These are phyloP conservation scores for Acanthamoeba lenticulata DNA, from an alignment of 208 protist species.

Conservation along the genomic window DNA sequence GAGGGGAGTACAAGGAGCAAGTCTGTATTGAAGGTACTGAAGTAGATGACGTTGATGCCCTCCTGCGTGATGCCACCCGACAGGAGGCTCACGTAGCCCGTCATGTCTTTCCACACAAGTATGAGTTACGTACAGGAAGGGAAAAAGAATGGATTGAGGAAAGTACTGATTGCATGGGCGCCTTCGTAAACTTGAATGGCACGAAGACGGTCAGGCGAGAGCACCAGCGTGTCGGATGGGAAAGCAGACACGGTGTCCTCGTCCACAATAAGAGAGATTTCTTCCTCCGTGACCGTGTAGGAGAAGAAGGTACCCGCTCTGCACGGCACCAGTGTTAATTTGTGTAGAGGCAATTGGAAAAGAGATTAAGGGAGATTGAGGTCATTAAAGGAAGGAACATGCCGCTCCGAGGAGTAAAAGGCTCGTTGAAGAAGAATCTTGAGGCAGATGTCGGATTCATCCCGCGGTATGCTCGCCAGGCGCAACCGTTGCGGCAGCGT, in stretches of 20 bases:
- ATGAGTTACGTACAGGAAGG: background rate
- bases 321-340: no score
- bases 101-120: slow-evolving; percentile 35
- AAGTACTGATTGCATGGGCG: slow-evolving; percentile 55
- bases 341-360: no score
- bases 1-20: slow-evolving; percentile 23
- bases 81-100: slow-evolving; percentile 55
- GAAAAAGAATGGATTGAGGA: background rate
- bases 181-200: slow-evolving; percentile 66
- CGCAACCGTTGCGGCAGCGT: slow-evolving; percentile 5
- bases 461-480: slow-evolving; percentile 32
- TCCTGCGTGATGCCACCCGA: slow-evolving; percentile 48
- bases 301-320: slow-evolving; percentile 57
- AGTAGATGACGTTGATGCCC: slow-evolving; percentile 64
- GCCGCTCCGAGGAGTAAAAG: slow-evolving; percentile 28
- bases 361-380: no score
- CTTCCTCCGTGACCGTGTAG: slow-evolving; percentile 62
- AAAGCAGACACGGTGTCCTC: slow-evolving; percentile 21
- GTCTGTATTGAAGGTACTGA: slow-evolving; percentile 65
- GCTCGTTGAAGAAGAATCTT: slow-evolving; percentile 22
- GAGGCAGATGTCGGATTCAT: slow-evolving; percentile 22
- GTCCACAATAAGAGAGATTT: slow-evolving; percentile 56
- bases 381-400: background rate
- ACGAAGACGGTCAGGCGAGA: background rate
- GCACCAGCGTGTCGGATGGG: slow-evolving; percentile 18